Evolutionary conservation across 1,139 yeast species (phyloP), one percentile per base, ranked within the genome.

Genomic region (Debaryomycetaceae sp.): DNA sequence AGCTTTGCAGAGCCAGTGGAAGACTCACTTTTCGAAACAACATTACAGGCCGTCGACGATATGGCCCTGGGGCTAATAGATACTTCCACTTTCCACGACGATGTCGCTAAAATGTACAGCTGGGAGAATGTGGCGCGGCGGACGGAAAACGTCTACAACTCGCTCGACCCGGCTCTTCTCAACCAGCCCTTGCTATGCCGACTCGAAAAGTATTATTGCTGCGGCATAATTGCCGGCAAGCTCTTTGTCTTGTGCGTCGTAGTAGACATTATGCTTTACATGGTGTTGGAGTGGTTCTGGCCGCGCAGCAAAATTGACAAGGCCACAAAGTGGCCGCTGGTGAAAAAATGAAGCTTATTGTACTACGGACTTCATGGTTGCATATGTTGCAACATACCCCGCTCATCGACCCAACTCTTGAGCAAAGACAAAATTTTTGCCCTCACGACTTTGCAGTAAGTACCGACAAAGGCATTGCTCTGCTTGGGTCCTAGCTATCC

Each of bases 51-150:
- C 0, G 77, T 86, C 6, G 53, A 60, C 2, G 51, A 68, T 30
- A 60, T 83, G 30, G 65, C 71, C 35, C 58, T 70, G 1, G 73
- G 73, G 3, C 48, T 62, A 28, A 72, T 86, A 1, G 81, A 86
- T 44, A 78, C 95, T 0, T 66, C 79, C 0, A 58, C 52, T 5
- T 90, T 92, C 51, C 98, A 92, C 49, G 63, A 68, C 2, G 82
- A 81, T 38, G 78, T 92, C 16, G 71, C 73, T 24, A 55, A 62
- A 27, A 85, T 90, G 93, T 92, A 92, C 53, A 82, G 87, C 45
- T 92, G 99, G 99, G 65, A 62, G 34, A 82, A 86, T 46, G 83
- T 92, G 15, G 98, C 98, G 0, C 55, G 55, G 29, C 61, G 98
- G 25, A 90, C 98, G 0, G 94, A 83, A 41, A 60, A 59, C 20